These are phyloP conservation scores for Sugiyamaella chiloensis DNA, from an alignment of 805 yeast species.

Conservation along the genomic window DNA sequence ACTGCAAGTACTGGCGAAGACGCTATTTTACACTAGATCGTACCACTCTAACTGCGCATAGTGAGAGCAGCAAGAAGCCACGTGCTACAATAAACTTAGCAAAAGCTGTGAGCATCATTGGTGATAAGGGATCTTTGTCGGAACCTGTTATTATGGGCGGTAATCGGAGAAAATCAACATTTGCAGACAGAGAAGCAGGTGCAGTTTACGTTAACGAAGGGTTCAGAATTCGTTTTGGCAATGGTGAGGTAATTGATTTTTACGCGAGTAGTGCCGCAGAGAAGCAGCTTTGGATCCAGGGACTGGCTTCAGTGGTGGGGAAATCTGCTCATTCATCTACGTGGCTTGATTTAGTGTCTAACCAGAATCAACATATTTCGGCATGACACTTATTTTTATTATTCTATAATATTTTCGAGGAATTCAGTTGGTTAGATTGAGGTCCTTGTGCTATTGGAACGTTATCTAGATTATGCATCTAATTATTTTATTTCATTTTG, in stretches of 20 bases:
- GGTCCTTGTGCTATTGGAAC: no score
- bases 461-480: no score
- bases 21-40: conserved; percentile 75
- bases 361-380: not conserved
- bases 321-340: conserved; percentile 11
- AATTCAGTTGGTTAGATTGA: no score
- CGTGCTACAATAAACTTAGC: conserved; percentile 64
- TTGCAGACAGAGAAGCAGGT: conserved; percentile 46
- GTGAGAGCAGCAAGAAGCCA: conserved; percentile 65
- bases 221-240: conserved; percentile 69
- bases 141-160: conserved; percentile 30
- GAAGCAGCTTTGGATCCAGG: conserved; percentile 61
- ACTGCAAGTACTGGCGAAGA: conserved; percentile 67
- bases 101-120: conserved; percentile 55
- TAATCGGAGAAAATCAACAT: conserved; percentile 41
- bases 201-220: conserved; percentile 49
- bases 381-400: no score
- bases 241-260: conserved; percentile 79
- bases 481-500: no score
- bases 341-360: conserved; percentile 22
- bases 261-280: conserved; percentile 71
- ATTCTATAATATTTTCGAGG: no score
- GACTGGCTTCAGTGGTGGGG: conserved; percentile 34
- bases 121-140: conserved; percentile 38
- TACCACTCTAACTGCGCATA: conserved; percentile 68